A percentile compares a stretch with the other conserved stretches of the same genome.
These are phyloP conservation scores for Phlebiopsis gigantea DNA, from an alignment of 768 basidiomycete species.

Conservation along the genomic window DNA sequence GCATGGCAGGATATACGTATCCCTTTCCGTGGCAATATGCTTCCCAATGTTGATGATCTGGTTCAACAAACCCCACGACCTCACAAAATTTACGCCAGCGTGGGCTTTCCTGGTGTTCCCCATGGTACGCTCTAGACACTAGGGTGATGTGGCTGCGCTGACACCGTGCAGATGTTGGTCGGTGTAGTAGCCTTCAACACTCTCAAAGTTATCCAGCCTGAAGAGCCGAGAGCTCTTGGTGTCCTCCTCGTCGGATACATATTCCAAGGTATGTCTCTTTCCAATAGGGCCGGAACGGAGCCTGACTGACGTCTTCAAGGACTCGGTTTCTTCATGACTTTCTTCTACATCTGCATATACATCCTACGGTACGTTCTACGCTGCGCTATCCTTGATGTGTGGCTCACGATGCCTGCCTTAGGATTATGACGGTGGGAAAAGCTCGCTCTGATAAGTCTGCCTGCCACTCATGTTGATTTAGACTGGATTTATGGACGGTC, in stretches of 20 bases:
- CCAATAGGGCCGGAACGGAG: not conserved
- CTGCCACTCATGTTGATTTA: slow-evolving; percentile 9
- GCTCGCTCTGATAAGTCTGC: not conserved
- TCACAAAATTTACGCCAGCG: slow-evolving; percentile 33
- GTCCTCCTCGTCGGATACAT: slow-evolving; percentile 40
- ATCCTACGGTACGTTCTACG: slow-evolving; percentile 34
- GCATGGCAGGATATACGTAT: slow-evolving; percentile 36
- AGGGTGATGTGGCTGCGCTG: slow-evolving; percentile 2
- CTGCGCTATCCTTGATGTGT: not conserved
- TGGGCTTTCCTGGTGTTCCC: slow-evolving; percentile 36
- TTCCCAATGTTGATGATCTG: slow-evolving; percentile 47
- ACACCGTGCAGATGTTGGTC: slow-evolving; percentile 35
- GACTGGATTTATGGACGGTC: slow-evolving; percentile 44
- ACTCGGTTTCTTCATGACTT: slow-evolving; percentile 44
- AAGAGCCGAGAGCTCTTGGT: slow-evolving; percentile 34
- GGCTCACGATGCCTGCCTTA: slow-evolving; percentile 3
- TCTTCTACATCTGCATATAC: slow-evolving; percentile 47
- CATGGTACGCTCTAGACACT: slow-evolving; percentile 19
- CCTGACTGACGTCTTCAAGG: slow-evolving; percentile 19
- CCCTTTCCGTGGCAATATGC: slow-evolving; percentile 32
- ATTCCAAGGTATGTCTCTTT: slow-evolving; percentile 35
- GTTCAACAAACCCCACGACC: slow-evolving; percentile 43
- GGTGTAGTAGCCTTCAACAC: slow-evolving; percentile 43
- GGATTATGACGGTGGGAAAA: slow-evolving; percentile 34
- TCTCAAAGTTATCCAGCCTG: slow-evolving; percentile 30